phyloP scores from a whole-genome alignment of 116 monocot species.

The Iris pallida region DNA sequence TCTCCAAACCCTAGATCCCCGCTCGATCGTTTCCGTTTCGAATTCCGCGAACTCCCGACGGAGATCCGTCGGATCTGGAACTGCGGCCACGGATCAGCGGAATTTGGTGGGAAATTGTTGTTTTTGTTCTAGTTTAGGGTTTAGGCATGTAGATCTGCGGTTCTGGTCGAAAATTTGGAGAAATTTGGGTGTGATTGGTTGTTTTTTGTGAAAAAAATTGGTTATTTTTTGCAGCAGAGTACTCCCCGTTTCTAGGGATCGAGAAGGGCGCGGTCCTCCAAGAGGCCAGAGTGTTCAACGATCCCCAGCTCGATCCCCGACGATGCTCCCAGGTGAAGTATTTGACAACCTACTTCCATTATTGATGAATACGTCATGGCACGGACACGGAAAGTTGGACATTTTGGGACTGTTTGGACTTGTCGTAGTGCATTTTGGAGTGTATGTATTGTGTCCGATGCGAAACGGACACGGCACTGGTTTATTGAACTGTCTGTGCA shows the following conservation, averaged over 20 bases:
- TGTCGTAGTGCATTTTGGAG: too few relatives aligned
- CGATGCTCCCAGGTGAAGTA: constrained; percentile 79
- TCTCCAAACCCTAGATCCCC: too few relatives aligned
- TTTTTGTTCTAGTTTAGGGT: neutral
- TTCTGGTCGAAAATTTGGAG: neutral
- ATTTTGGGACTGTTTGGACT: too few relatives aligned
- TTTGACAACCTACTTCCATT: neutral
- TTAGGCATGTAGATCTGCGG: constrained; percentile 13
- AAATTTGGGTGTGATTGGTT: neutral
- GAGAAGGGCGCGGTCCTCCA: constrained; percentile 95
- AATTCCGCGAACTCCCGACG: too few relatives aligned
- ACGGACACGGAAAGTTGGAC: neutral
- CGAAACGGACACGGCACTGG: too few relatives aligned
- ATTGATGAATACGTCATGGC: neutral
- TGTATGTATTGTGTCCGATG: too few relatives aligned
- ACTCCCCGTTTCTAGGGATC: constrained; percentile 89
- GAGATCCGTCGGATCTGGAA: too few relatives aligned
- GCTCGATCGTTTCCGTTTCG: too few relatives aligned
- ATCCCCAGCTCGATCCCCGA: constrained; percentile 89
- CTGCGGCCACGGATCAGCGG: too few relatives aligned
- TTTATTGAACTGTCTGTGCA: too few relatives aligned
- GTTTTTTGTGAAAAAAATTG: neutral
- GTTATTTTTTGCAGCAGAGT: constrained; percentile 44
- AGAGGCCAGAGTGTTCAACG: constrained; percentile 96
- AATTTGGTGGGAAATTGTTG: neutral